These are phyloP conservation scores for Penicillium capsulatum DNA, from an alignment of 2,329 filamentous ascomycete genomes.

Conservation along the genomic window DNA sequence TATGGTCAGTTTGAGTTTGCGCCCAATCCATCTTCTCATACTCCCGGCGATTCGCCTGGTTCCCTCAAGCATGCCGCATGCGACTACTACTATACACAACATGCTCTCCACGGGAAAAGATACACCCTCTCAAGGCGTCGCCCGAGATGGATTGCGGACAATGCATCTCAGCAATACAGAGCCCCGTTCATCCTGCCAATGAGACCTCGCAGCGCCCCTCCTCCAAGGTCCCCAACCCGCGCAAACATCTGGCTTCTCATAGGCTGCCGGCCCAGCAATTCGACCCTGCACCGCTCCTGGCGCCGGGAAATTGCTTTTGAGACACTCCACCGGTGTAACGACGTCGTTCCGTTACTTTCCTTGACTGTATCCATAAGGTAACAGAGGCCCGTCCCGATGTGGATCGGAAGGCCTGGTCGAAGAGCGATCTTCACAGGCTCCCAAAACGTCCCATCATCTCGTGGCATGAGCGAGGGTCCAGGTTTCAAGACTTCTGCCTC, in stretches of 20 bases:
- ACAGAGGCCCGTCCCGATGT: slow-evolving; percentile 19
- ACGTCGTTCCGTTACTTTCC: background rate
- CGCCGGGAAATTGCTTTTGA: slow-evolving; percentile 17
- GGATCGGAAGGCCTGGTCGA: slow-evolving; percentile 5
- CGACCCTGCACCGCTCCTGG: slow-evolving; percentile 17
- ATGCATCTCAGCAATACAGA: slow-evolving; percentile 7
- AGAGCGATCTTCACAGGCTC: slow-evolving; percentile 8
- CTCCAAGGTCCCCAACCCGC: slow-evolving; percentile 22
- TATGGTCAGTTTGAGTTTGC: background rate
- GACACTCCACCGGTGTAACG: background rate
- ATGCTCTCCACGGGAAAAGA: background rate
- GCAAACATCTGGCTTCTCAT: slow-evolving; percentile 15
- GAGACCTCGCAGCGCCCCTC: slow-evolving; percentile 13
- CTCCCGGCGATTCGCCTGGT: background rate
- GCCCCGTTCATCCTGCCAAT: slow-evolving; percentile 14
- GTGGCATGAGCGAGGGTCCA: slow-evolving; percentile 6
- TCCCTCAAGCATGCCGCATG: background rate
- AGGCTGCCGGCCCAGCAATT: slow-evolving; percentile 13
- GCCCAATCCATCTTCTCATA: background rate
- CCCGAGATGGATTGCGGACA: slow-evolving; percentile 3
- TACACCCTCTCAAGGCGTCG: background rate
- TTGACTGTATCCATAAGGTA: slow-evolving; percentile 17
- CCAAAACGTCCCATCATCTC: slow-evolving; percentile 3
- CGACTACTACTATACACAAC: no score
- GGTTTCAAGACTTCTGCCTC: background rate